phyloP scores from a whole-genome alignment of 345 rosid genomes.

The Orychophragmus violaceus region DNA sequence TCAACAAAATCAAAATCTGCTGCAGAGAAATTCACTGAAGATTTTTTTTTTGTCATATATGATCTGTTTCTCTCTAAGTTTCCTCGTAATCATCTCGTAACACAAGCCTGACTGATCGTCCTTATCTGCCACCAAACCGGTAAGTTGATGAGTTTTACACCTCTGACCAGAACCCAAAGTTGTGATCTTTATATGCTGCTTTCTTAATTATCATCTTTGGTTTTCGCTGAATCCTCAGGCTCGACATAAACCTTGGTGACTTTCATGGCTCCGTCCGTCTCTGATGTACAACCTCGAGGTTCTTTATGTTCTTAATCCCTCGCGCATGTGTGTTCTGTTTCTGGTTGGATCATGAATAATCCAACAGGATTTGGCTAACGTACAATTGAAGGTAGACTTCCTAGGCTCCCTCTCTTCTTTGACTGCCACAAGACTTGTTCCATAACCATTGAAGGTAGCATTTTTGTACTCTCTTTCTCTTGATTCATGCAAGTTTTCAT shows the following conservation, averaged over 20 bases:
- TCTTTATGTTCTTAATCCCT: not conserved
- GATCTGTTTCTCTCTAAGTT: not conserved
- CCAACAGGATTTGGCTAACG: not conserved
- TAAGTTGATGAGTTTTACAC: not conserved
- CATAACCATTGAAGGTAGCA: conserved; percentile 55
- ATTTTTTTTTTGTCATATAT: not conserved
- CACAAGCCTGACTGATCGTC: conserved; percentile 11
- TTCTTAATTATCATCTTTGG: conserved; percentile 8
- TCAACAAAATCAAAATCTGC: no score
- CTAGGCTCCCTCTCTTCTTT: conserved; percentile 79
- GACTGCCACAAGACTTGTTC: conserved; percentile 76
- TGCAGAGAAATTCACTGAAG: no score
- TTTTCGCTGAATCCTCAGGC: not conserved
- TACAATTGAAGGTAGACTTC: conserved; percentile 47
- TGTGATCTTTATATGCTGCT: not conserved
- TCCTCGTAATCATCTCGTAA: conserved; percentile 15
- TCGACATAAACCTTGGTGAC: not conserved
- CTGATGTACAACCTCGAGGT: conserved; percentile 51
- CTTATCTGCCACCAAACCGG: not conserved
- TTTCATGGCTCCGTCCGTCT: conserved; percentile 38
- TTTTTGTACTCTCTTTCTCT: not conserved
- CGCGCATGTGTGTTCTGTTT: not conserved
- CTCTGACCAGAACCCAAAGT: not conserved
- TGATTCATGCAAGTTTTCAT: not conserved
- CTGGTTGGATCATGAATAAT: conserved; percentile 1